Evolutionary conservation across 495 filamentous ascomycete species (phyloP).

Genomic region (Trichocladium antarcticum): DNA sequence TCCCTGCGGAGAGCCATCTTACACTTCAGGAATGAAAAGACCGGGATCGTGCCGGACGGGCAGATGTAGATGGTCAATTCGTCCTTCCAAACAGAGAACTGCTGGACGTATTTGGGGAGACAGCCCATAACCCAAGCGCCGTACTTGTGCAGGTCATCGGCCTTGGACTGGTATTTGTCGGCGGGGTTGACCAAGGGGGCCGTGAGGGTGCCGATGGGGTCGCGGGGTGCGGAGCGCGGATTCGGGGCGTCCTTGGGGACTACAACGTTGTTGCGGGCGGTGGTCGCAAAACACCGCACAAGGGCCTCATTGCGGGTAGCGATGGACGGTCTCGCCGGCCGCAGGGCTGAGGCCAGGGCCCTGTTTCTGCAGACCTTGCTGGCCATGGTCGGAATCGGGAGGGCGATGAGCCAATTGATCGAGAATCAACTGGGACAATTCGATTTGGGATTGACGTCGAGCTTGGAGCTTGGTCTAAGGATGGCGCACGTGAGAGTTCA

Average conservation of each 20-base stretch:
- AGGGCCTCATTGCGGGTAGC: slow-evolving; percentile 17
- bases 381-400: slow-evolving; percentile 44
- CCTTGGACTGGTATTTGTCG: slow-evolving; percentile 80
- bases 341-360: slow-evolving; percentile 49
- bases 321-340: slow-evolving; percentile 39
- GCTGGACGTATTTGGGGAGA: slow-evolving; percentile 94
- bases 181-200: slow-evolving; percentile 80
- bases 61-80: slow-evolving; percentile 90
- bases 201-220: slow-evolving; percentile 46
- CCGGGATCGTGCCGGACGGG: slow-evolving; percentile 74
- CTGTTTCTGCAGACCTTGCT: slow-evolving; percentile 56
- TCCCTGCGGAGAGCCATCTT: slow-evolving; percentile 8
- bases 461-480: slow-evolving; percentile 17
- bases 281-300: slow-evolving; percentile 46
- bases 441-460: slow-evolving; percentile 20
- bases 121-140: slow-evolving; percentile 94
- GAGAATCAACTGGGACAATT: slow-evolving; percentile 18
- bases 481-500: slow-evolving; percentile 2
- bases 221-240: slow-evolving; percentile 52
- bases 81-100: slow-evolving; percentile 99
- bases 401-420: slow-evolving; percentile 35
- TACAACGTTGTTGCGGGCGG: slow-evolving; percentile 33
- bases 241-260: slow-evolving; percentile 53
- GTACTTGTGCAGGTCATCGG: slow-evolving; percentile 78
- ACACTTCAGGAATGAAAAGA: slow-evolving; percentile 90